Conservation (phyloP, 331 rosid species). For the Acacia concinna region DNA sequence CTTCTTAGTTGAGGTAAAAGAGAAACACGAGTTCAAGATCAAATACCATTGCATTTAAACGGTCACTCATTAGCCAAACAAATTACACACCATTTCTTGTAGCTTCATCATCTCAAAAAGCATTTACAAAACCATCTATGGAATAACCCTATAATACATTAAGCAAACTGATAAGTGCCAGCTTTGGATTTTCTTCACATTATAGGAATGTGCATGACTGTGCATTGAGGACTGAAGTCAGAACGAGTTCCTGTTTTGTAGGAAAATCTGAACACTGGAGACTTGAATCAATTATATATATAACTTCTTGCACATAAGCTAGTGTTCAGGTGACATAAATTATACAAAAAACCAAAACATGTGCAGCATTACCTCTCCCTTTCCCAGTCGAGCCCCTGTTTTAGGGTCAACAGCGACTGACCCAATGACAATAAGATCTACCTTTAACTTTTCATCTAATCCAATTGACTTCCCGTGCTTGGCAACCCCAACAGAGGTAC, state of each 20-base stretch:
- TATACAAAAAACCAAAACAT: not conserved
- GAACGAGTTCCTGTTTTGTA: not conserved
- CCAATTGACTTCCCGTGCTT: conserved; percentile 81
- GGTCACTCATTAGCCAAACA: conserved; percentile 19
- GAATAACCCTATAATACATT: conserved; percentile 2
- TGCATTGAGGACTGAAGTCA: not conserved
- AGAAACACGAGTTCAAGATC: conserved; percentile 24
- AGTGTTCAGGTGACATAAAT: not conserved
- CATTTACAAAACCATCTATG: not conserved
- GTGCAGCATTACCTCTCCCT: conserved; percentile 73
- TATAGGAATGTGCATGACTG: not conserved
- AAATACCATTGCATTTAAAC: conserved; percentile 1
- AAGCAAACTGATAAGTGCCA: not conserved
- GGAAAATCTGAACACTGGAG: not conserved
- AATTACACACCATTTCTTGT: conserved; percentile 11
- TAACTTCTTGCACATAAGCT: not conserved
- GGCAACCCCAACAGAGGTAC: conserved; percentile 86
- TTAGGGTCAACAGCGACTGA: conserved; percentile 90
- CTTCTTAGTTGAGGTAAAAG: conserved; percentile 12
- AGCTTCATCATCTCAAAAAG: not conserved
- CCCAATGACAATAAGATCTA: conserved; percentile 82
- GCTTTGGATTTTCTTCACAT: not conserved
- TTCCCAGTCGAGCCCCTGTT: conserved; percentile 93
- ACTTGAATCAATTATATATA: not conserved
- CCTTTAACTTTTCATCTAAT: conserved; percentile 82